Evolutionary conservation across 768 basidiomycete genomes (phyloP), one percentile per base, ranked within the genome.

Genomic region (Mycena sanguinolenta): DNA sequence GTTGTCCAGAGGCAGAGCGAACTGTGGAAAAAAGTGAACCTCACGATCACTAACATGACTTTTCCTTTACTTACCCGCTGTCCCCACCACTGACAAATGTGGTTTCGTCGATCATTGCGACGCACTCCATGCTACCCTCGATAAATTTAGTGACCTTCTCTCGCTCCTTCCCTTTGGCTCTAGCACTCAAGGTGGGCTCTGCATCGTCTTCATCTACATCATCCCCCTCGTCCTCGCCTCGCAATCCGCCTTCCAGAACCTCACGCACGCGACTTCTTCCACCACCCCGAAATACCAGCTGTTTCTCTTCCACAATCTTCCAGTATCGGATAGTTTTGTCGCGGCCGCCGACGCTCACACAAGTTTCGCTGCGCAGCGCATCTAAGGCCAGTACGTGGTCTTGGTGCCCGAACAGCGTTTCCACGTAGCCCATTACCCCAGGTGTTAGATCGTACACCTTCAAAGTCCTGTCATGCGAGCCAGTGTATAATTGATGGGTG

Each of bases 371-470:
- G 38, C 93, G 90, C 19, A 99, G 87, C 8, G 95, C 86, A 71
- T 96, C 95, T 7, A 99, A 75, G 5, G 87, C 84, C 19, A 94
- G 83, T 32, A 98, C 89, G 32, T 89, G 88, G 76, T 98, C 97
- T 82, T 99, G 97, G 78, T 99, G 98, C 1, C 98, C 98, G 77
- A 97, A 99, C 5, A 99, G 84, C 10, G 97, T 98, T 79, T 99
- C 97, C 65, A 99, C 92, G 76, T 96, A 96, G 13, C 95, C 96
- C 86, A 97, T 89, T 7, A 95, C 94, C 13, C 87, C 85, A 16
- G 86, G 88, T 3, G 85, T 80, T 21, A 88, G 79, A 69, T 93
- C 97, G 80, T 93, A 97, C 3, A 98, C 84, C 79, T 97, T 97
- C 65, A 98, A 77, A 0, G 96, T 96, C 17, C 97, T 92, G 79